Percentiles rank a stretch among this genome's conserved stretches.
These are phyloP conservation scores for Fusarium verrucosum DNA, from an alignment of 2,329 filamentous ascomycete species.

Conservation along the genomic window DNA sequence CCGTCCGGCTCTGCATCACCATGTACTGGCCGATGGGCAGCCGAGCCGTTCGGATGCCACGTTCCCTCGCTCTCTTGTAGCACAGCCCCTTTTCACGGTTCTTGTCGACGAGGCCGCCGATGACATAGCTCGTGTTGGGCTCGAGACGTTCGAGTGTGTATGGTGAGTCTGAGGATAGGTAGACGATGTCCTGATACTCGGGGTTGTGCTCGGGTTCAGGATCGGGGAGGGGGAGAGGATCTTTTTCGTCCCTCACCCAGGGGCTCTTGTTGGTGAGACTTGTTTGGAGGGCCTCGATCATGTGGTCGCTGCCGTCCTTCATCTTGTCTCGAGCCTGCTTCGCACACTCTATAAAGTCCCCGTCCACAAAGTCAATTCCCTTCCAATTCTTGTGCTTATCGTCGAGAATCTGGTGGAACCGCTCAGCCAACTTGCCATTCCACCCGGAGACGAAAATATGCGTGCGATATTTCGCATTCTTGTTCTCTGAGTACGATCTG, in stretches of 20 bases:
- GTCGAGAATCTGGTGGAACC: conserved; percentile 80
- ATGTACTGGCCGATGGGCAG: conserved; percentile 96
- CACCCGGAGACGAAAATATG: conserved; percentile 84
- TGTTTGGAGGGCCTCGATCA: conserved; percentile 67
- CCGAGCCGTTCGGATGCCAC: conserved; percentile 85
- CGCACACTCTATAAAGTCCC: conserved; percentile 77
- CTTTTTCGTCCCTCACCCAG: conserved; percentile 47
- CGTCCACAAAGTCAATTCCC: conserved; percentile 75
- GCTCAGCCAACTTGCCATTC: conserved; percentile 75
- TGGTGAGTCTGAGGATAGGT: conserved; percentile 91
- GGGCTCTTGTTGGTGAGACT: conserved; percentile 45
- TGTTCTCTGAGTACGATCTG: conserved; percentile 89
- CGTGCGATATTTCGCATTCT: conserved; percentile 69
- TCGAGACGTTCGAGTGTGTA: conserved; percentile 84
- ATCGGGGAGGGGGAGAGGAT: conserved; percentile 49
- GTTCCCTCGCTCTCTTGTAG: conserved; percentile 79
- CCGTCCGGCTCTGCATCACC: conserved; percentile 85
- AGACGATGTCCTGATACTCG: conserved; percentile 69
- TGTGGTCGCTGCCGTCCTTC: conserved; percentile 62
- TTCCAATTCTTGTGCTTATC: conserved; percentile 83
- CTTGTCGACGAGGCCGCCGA: conserved; percentile 94
- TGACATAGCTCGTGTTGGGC: conserved; percentile 89
- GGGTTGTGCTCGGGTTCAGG: conserved; percentile 47
- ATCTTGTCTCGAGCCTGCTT: conserved; percentile 74
- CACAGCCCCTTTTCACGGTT: conserved; percentile 96